phyloP scores from a whole-genome alignment of 345 rosid genomes.

The Hevea brasiliensis region DNA sequence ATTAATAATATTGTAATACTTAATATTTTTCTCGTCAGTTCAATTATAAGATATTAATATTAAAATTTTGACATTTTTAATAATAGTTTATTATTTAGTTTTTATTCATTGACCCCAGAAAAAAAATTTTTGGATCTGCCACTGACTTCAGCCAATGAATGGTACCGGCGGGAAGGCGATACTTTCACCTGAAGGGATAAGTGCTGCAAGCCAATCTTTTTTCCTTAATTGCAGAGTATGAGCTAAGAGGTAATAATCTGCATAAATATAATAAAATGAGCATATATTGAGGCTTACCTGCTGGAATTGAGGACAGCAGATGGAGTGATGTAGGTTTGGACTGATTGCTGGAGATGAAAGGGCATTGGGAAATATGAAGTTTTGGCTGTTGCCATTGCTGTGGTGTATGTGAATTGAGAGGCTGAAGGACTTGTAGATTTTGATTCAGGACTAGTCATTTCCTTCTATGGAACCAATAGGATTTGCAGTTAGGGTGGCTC shows the following conservation, averaged over 20 bases:
- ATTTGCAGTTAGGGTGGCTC: too few relatives aligned
- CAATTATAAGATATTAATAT: too few relatives aligned
- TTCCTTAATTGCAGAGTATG: slow-evolving; percentile 75
- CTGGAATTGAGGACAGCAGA: slow-evolving; percentile 36
- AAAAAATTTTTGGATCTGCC: too few relatives aligned
- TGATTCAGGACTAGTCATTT: slow-evolving; percentile 7
- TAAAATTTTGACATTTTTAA: too few relatives aligned
- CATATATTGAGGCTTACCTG: too few relatives aligned
- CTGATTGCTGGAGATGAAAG: slow-evolving; percentile 43
- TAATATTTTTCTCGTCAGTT: too few relatives aligned
- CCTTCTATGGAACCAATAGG: not conserved
- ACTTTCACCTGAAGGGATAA: slow-evolving; percentile 80
- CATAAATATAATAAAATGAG: too few relatives aligned
- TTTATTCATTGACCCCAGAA: too few relatives aligned
- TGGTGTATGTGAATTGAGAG: slow-evolving; percentile 45
- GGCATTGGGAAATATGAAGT: slow-evolving; percentile 48
- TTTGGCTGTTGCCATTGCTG: slow-evolving; percentile 17
- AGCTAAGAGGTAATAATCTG: slow-evolving; percentile 68
- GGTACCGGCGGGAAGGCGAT: slow-evolving; percentile 48
- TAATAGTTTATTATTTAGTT: too few relatives aligned
- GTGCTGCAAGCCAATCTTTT: slow-evolving; percentile 80
- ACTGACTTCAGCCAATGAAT: slow-evolving; percentile 66
- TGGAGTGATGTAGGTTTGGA: slow-evolving; percentile 35
- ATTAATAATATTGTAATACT: too few relatives aligned
- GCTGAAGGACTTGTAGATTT: slow-evolving; percentile 32